Evolutionary conservation across 1,284 basidiomycete species (phyloP).

Genomic region (Pseudozyma hubeiensis): DNA sequence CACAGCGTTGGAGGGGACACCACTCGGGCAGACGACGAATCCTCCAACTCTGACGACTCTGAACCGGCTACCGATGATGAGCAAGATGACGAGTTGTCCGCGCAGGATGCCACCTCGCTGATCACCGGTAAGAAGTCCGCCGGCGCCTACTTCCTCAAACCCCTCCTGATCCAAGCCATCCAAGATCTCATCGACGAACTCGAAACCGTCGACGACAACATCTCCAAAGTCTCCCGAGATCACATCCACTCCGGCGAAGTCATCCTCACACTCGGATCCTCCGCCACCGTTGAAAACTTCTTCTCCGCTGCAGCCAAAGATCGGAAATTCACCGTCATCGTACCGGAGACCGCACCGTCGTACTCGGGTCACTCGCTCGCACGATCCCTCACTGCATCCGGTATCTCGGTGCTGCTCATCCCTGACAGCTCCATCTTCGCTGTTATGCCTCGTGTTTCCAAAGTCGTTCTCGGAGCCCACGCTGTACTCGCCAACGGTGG

Average conservation of each 20-base stretch:
- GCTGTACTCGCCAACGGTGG: slow-evolving; percentile 95
- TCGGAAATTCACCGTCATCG: slow-evolving; percentile 94
- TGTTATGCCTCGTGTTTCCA: slow-evolving; percentile 95
- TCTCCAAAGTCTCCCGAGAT: slow-evolving; percentile 92
- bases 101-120: slow-evolving; percentile 18
- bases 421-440: slow-evolving; percentile 95
- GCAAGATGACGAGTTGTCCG: slow-evolving; percentile 2
- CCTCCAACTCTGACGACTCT: slow-evolving; percentile 10
- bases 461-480: slow-evolving; percentile 92
- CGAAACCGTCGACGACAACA: slow-evolving; percentile 93
- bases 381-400: slow-evolving; percentile 75
- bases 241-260: slow-evolving; percentile 98
- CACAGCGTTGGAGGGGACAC: neutral
- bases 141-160: slow-evolving; percentile 67
- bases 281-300: slow-evolving; percentile 89
- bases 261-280: slow-evolving; percentile 90
- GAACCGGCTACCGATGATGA: slow-evolving; percentile 8
- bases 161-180: slow-evolving; percentile 70
- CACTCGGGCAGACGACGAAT: slow-evolving; percentile 15
- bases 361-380: slow-evolving; percentile 89
- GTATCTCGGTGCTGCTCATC: slow-evolving; percentile 92
- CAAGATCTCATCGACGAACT: slow-evolving; percentile 89
- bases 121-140: slow-evolving; percentile 16
- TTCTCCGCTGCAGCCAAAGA: slow-evolving; percentile 88
- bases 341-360: slow-evolving; percentile 92